Base-by-base conservation (phyloP, 495 filamentous ascomycete species). In the Trichocladium antarcticum region DNA sequence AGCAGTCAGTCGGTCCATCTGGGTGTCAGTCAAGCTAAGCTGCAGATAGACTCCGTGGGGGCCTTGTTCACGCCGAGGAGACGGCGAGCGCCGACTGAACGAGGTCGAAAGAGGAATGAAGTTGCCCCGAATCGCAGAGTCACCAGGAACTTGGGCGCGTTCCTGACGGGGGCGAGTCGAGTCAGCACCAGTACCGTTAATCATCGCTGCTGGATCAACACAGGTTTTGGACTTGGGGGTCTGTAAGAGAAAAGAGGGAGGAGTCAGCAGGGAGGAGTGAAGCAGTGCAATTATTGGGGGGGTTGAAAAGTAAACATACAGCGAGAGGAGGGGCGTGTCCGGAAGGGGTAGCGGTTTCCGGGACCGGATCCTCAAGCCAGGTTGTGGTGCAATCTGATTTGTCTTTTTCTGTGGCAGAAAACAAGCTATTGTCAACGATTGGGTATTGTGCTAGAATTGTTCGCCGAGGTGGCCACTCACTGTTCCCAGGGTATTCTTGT, bases 21-120 rank as follows among this genome's bases (percentile, higher is more conserved):
- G 57, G 0, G 55, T 48, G 1, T 64, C 59, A n/a, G 54, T 64
- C 29, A 64, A 45, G 35, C 53, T 59, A 12, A 66, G 43, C 15
- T 56, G 53, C 9, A 63, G 19, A 16, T 58, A 42, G 8, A 60
- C 40, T 8, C 43, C 10, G 1, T 40, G 47, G 37, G 22, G 19
- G 0, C 16, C 28, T 7, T 44, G 27, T n/a, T 44, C 35, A n/a
- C 27, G 44, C 0, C 15, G 21, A 6, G 55, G 49, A 14, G 54
- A 51, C 7, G 51, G 41, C 39, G 51, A 47, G 19, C 47, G 50
- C 12, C 40, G 32, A 16, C 45, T 35, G 24, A 51, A 14, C 8
- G 56, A 52, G 17, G 27, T 41, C n/a, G 49, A 50, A 10, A 57
- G 44, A 5, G 39, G 42, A 9, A 63, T 57, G 27, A 63, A 61